Evolutionary conservation across 2,329 filamentous ascomycete species (phyloP).

Genomic region (Hypoxylon sp.): DNA sequence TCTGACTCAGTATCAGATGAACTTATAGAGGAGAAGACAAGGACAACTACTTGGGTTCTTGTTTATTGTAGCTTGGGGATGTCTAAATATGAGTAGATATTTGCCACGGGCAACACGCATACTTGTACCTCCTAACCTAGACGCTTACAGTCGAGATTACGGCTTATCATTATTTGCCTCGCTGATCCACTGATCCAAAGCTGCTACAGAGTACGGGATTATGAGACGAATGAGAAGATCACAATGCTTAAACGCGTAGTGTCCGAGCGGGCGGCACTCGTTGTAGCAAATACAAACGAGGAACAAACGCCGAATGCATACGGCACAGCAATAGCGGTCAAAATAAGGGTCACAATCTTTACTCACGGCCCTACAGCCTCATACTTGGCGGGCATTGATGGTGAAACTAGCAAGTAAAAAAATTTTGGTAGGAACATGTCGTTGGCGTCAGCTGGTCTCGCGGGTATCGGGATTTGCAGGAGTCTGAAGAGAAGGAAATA

Average conservation of each 20-base stretch:
- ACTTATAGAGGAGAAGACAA: constrained; percentile 4
- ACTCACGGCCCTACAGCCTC: constrained; percentile 33
- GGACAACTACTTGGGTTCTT: background rate
- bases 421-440: background rate
- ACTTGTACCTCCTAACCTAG: constrained; percentile 31
- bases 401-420: constrained; percentile 8
- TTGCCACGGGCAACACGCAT: constrained; percentile 24
- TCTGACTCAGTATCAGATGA: background rate
- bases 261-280: constrained; percentile 8
- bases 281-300: background rate
- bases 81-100: constrained; percentile 3
- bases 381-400: constrained; percentile 19
- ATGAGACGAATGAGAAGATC: constrained; percentile 6
- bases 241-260: background rate
- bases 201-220: background rate
- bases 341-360: constrained; percentile 22
- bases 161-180: constrained; percentile 21
- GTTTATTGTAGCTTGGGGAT: constrained; percentile 14
- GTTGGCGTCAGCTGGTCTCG: constrained; percentile 26
- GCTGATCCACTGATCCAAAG: constrained; percentile 2
- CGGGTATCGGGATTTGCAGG: constrained; percentile 35
- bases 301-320: constrained; percentile 20
- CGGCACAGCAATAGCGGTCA: constrained; percentile 16
- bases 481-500: constrained; percentile 10
- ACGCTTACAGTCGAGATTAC: constrained; percentile 12